phyloP scores from a whole-genome alignment of 2,329 filamentous ascomycete species.

The Malbranchea zuffiana region DNA sequence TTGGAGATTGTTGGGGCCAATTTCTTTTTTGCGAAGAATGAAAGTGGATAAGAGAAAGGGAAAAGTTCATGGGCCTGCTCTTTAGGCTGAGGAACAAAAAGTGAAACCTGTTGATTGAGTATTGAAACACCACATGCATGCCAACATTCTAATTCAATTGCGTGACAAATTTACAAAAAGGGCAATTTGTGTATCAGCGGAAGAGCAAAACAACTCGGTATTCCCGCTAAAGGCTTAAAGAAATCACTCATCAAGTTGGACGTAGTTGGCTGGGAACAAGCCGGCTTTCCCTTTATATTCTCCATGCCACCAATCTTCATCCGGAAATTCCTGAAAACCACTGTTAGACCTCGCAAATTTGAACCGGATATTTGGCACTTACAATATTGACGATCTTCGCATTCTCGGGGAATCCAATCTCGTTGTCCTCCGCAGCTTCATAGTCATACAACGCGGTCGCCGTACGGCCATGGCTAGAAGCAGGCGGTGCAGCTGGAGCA shows the following conservation, averaged over 20 bases:
- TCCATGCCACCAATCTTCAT: conserved; percentile 98
- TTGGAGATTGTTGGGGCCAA: conserved; percentile 22
- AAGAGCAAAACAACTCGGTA: too few relatives aligned
- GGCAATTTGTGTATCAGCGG: too few relatives aligned
- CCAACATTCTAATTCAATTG: too few relatives aligned
- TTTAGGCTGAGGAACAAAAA: too few relatives aligned
- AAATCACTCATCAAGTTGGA: conserved; percentile 32
- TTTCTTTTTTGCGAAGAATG: conserved; percentile 21
- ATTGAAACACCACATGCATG: too few relatives aligned
- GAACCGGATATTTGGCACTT: conserved; percentile 35
- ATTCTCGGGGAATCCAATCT: conserved; percentile 75
- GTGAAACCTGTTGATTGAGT: too few relatives aligned
- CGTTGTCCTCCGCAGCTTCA: conserved; percentile 90
- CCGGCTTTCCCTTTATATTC: conserved; percentile 68
- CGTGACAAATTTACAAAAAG: too few relatives aligned
- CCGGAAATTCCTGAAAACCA: conserved; percentile 66
- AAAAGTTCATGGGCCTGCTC: too few relatives aligned
- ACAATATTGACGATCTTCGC: conserved; percentile 70
- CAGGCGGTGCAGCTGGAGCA: conserved; percentile 27
- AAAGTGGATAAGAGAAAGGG: conserved; percentile 1
- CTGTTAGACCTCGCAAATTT: conserved; percentile 1
- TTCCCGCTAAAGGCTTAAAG: too few relatives aligned
- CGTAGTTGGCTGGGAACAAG: conserved; percentile 58
- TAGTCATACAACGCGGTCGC: conserved; percentile 91
- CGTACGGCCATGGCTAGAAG: conserved; percentile 43